Conservation (phyloP, 148 eudicot genomes). For the Camellia japonica region DNA sequence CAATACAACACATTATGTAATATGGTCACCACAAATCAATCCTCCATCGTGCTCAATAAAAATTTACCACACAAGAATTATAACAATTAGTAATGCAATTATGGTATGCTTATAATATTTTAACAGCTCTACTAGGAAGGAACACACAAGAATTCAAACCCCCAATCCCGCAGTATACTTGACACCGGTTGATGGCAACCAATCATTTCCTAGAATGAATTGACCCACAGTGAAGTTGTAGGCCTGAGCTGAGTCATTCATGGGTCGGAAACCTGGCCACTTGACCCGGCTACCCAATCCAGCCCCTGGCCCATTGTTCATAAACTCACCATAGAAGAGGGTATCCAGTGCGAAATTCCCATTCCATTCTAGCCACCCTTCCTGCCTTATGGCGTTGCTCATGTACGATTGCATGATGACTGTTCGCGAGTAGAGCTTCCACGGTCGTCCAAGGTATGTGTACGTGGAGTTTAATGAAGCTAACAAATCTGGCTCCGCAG, state of each 20-base stretch:
- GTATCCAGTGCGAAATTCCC: constrained; percentile 54
- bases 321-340: constrained; percentile 61
- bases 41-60: too few relatives aligned
- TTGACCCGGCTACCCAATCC: constrained; percentile 59
- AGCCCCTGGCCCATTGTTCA: constrained; percentile 70
- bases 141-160: too few relatives aligned
- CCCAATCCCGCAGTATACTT: too few relatives aligned
- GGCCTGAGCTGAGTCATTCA: constrained; percentile 59
- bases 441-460: constrained; percentile 75
- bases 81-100: too few relatives aligned
- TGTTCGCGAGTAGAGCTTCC: constrained; percentile 70
- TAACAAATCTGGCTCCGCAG: constrained; percentile 45
- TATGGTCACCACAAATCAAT: too few relatives aligned
- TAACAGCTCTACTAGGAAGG: too few relatives aligned
- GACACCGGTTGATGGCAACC: constrained; percentile 48
- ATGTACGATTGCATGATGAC: constrained; percentile 67
- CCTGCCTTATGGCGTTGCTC: constrained; percentile 42
- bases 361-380: constrained; percentile 90
- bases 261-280: constrained; percentile 65
- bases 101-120: too few relatives aligned
- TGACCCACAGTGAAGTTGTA: constrained; percentile 59
- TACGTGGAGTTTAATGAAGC: constrained; percentile 21
- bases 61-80: too few relatives aligned
- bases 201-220: constrained; percentile 59
- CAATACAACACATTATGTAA: too few relatives aligned